These are phyloP conservation scores for Copromyces sp. DNA, from an alignment of 495 filamentous ascomycete genomes.

Conservation along the genomic window DNA sequence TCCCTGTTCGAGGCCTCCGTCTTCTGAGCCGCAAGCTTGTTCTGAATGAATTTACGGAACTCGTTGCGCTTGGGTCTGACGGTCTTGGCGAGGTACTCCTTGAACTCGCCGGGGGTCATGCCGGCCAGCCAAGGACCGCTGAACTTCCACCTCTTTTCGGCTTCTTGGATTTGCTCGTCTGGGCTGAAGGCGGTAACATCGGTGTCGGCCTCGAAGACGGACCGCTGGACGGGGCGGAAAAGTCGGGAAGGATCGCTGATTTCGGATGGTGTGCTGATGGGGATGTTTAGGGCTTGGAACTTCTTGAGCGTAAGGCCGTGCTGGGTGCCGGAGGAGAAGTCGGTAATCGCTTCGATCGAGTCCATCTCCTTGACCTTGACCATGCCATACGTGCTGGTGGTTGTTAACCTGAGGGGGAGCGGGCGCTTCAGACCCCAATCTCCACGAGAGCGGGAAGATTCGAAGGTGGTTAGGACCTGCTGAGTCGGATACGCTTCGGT, in stretches of 20 bases:
- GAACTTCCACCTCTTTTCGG: conserved; percentile 57
- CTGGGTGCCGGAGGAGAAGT: conserved; percentile 76
- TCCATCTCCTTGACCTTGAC: conserved; percentile 67
- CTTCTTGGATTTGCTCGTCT: conserved; percentile 15
- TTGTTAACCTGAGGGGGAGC: conserved; percentile 65
- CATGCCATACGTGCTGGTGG: conserved; percentile 56
- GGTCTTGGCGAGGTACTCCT: conserved; percentile 48
- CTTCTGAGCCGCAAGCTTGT: conserved; percentile 32
- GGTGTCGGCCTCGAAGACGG: conserved; percentile 50
- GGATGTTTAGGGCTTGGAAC: conserved; percentile 59
- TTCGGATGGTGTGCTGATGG: conserved; percentile 41
- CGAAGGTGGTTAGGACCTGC: conserved; percentile 73
- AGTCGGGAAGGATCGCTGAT: conserved; percentile 11
- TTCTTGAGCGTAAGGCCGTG: conserved; percentile 74
- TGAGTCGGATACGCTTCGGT: conserved; percentile 72
- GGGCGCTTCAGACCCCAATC: conserved; percentile 94
- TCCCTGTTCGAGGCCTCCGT: conserved; percentile 24
- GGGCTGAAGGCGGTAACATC: conserved; percentile 38
- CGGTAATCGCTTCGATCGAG: conserved; percentile 83
- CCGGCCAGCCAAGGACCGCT: conserved; percentile 74
- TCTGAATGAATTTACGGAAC: conserved; percentile 51
- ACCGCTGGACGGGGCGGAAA: conserved; percentile 10
- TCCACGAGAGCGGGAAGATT: conserved; percentile 60
- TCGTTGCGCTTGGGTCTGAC: conserved; percentile 50
- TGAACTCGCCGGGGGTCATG: conserved; percentile 63